phyloP scores from a whole-genome alignment of 2,329 filamentous ascomycete species.

The Sarocladium oryzae region DNA sequence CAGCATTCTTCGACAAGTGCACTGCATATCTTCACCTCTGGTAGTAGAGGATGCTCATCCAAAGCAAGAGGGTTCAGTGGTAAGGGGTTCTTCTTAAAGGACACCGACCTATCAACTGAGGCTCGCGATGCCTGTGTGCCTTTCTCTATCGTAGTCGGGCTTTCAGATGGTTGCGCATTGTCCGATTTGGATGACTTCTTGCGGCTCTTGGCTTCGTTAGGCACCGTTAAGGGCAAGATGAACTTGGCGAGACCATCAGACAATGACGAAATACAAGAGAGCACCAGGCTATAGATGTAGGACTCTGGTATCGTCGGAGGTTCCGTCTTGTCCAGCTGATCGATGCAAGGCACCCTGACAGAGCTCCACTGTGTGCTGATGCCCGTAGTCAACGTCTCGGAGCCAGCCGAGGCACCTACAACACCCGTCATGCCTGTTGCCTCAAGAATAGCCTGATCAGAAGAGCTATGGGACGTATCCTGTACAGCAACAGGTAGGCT shows the following conservation, averaged over 20 bases:
- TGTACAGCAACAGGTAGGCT: slow-evolving; percentile 63
- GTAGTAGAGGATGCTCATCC: slow-evolving; percentile 63
- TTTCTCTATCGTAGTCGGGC: slow-evolving; percentile 31
- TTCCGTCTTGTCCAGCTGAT: slow-evolving; percentile 89
- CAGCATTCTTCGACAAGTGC: slow-evolving; percentile 85
- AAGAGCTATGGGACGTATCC: slow-evolving; percentile 48
- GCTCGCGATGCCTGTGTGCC: slow-evolving; percentile 19
- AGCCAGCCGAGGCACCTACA: slow-evolving; percentile 65
- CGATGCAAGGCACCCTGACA: slow-evolving; percentile 79
- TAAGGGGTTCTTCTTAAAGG: slow-evolving; percentile 68
- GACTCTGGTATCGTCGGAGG: slow-evolving; percentile 80
- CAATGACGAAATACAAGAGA: slow-evolving; percentile 83
- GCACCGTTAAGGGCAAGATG: slow-evolving; percentile 82
- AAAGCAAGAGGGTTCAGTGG: slow-evolving; percentile 78
- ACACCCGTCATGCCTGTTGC: slow-evolving; percentile 82
- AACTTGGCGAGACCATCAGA: slow-evolving; percentile 93
- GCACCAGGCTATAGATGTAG: slow-evolving; percentile 82
- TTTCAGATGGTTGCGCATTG: slow-evolving; percentile 7
- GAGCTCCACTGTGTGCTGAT: slow-evolving; percentile 91
- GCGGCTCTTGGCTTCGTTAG: slow-evolving; percentile 55
- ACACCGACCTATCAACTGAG: slow-evolving; percentile 49
- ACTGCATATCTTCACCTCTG: slow-evolving; percentile 70
- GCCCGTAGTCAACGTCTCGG: slow-evolving; percentile 62
- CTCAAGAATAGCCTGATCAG: slow-evolving; percentile 84
- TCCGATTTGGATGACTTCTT: slow-evolving; percentile 42